Conservation (phyloP, 148 eudicot genomes). For the Rheum nobile region DNA sequence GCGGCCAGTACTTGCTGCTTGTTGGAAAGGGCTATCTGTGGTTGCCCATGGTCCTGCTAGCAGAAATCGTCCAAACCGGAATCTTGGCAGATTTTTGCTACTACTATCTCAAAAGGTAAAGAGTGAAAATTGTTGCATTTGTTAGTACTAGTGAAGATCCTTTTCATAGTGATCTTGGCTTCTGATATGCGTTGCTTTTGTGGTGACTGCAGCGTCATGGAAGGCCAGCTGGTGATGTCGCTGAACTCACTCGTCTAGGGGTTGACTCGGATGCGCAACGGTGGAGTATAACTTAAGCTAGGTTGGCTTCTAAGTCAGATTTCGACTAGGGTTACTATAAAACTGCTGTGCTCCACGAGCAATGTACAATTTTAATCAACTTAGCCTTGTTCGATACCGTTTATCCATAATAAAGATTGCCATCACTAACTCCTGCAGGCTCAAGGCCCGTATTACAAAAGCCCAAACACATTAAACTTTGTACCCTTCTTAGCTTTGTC, state of each 20-base stretch:
- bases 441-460: background rate
- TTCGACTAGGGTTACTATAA: background rate
- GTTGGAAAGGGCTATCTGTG: conserved; percentile 58
- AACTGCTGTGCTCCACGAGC: background rate
- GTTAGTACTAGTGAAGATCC: background rate
- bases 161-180: background rate
- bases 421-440: too few relatives aligned
- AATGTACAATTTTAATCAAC: background rate
- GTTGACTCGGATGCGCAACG: too few relatives aligned
- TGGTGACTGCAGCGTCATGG: conserved; percentile 33
- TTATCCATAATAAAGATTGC: background rate
- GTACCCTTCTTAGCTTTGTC: background rate
- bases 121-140: background rate
- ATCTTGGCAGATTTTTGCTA: conserved; percentile 86
- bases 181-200: conserved; percentile 1
- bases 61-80: conserved; percentile 72
- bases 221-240: conserved; percentile 41
- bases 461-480: background rate
- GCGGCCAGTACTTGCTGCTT: conserved; percentile 32
- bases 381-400: background rate
- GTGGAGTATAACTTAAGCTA: background rate
- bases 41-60: conserved; percentile 38
- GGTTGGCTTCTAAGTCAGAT: background rate
- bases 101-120: conserved; percentile 70
- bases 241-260: conserved; percentile 27